Conservation (phyloP, 352 stramenopile genomes). For the Pythium vanterpoolii region DNA sequence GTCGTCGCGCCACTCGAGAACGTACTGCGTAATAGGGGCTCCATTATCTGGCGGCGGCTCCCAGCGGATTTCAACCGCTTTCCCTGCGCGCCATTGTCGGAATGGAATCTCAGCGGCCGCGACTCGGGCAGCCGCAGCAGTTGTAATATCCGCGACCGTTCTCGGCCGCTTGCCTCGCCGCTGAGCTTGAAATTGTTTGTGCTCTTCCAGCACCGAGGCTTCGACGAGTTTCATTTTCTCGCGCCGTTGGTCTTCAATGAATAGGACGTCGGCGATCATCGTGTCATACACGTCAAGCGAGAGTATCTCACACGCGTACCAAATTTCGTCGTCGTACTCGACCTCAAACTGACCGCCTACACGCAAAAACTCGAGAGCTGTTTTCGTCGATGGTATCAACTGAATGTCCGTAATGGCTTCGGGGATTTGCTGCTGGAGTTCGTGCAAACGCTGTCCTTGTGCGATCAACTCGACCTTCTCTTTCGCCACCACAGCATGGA, state of each 20-base stretch:
- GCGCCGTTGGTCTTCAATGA: slow-evolving; percentile 52
- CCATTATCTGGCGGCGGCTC: slow-evolving; percentile 63
- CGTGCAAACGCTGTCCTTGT: slow-evolving; percentile 42
- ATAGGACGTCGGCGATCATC: slow-evolving; percentile 59
- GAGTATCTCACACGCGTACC: slow-evolving; percentile 63
- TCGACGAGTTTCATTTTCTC: slow-evolving; percentile 70
- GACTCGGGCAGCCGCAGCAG: slow-evolving; percentile 37
- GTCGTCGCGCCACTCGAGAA: slow-evolving; percentile 59
- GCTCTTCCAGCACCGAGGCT: slow-evolving; percentile 22
- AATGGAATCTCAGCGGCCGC: slow-evolving; percentile 48
- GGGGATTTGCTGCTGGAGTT: slow-evolving; percentile 63
- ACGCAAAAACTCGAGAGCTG: slow-evolving; percentile 63
- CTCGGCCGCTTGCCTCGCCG: slow-evolving; percentile 24
- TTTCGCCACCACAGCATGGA: slow-evolving; percentile 38
- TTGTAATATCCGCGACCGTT: slow-evolving; percentile 44
- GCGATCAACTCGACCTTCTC: slow-evolving; percentile 37
- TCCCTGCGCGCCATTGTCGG: slow-evolving; percentile 59
- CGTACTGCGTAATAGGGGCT: slow-evolving; percentile 54
- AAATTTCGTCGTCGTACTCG: slow-evolving; percentile 67
- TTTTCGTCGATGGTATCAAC: slow-evolving; percentile 44
- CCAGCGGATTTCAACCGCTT: slow-evolving; percentile 70
- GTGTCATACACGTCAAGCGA: slow-evolving; percentile 56
- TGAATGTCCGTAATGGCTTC: slow-evolving; percentile 52
- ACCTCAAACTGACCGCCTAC: slow-evolving; percentile 56
- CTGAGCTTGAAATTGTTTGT: slow-evolving; percentile 24